Base-by-base conservation (phyloP, 306 rosid species). In the Sicyos edulis region DNA sequence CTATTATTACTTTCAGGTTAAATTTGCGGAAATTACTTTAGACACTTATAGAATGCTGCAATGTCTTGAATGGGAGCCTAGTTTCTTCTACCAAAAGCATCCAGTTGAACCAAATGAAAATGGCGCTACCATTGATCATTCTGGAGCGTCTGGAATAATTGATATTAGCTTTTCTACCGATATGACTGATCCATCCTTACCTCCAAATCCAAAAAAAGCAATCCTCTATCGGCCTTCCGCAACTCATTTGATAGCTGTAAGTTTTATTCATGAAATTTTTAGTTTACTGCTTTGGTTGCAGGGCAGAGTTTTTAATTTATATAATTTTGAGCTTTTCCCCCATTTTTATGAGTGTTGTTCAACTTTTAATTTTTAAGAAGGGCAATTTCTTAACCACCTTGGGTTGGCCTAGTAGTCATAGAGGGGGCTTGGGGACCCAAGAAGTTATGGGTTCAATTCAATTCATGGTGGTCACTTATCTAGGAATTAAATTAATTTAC, bases 61-160 rank as follows among this genome's bases (percentile, higher is more conserved):
- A 26, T 89, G 96, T 82, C 85, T 95, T 80, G 99, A 95, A 85
- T 95, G 96, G 96, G 97, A 95, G 82, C 99, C 96, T 57, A 82
- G 96, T 72, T 78, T 83, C 64, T 89, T 89, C 82, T 87, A 81
- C 84, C 97, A 82, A 77, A 95, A 85, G 78, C 88, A 70, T 73
- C 75, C 74, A 37, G 79, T 78, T 79, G 87, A 85, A 81, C 75
- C 89, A 20, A 79, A 75, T 75, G 96, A 87, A 72, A 95, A 88
- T 74, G 89, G 95, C 8, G 76, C 78, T 54, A 45, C 77, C 53
- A 75, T 86, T 60, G 96, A 93, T 81, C 87, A 91, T 76, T 95
- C 97, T 24, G 97, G 86, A 69, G 85, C 97, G 55, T 95, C 97
- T 75, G 97, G 95, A 72, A 49, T 91, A 64, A 95, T 91, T 56